Percentiles rank a stretch among this genome's conserved stretches.
Conservation (phyloP, 2,329 filamentous ascomycete species). For the Aspergillus brasiliensis region DNA sequence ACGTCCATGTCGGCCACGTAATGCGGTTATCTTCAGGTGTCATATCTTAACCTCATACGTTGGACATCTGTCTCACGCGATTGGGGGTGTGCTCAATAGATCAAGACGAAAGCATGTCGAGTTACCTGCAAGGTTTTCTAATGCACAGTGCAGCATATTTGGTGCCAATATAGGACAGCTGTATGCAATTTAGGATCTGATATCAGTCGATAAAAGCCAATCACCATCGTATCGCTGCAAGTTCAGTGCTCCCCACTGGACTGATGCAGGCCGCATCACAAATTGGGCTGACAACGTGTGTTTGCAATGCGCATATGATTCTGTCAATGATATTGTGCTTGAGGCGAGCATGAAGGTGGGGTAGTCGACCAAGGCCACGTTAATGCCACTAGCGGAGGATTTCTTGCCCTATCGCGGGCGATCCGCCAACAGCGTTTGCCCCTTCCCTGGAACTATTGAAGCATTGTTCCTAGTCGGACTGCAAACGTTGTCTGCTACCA, state of each 20-base stretch:
- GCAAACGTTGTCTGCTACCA: neutral
- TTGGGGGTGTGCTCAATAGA: neutral
- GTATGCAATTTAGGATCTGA: no score
- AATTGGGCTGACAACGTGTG: neutral
- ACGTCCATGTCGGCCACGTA: neutral
- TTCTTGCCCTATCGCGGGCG: neutral
- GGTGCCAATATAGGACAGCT: no score
- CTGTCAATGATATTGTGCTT: neutral
- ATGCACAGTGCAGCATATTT: no score
- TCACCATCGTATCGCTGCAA: no score
- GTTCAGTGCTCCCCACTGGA: neutral
- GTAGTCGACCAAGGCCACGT: neutral
- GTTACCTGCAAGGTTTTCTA: neutral
- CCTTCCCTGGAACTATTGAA: neutral
- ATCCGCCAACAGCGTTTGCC: neutral
- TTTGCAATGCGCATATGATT: neutral
- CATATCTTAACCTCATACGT: conserved; percentile 3
- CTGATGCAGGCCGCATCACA: neutral
- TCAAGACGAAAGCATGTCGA: neutral
- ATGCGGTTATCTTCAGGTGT: neutral
- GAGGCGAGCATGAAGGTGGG: neutral
- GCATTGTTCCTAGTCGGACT: neutral
- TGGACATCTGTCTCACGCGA: neutral
- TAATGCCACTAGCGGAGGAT: neutral
- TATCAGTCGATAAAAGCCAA: no score